Evolutionary conservation across 768 basidiomycete genomes (phyloP).

Genomic region (Paxillus involutus): DNA sequence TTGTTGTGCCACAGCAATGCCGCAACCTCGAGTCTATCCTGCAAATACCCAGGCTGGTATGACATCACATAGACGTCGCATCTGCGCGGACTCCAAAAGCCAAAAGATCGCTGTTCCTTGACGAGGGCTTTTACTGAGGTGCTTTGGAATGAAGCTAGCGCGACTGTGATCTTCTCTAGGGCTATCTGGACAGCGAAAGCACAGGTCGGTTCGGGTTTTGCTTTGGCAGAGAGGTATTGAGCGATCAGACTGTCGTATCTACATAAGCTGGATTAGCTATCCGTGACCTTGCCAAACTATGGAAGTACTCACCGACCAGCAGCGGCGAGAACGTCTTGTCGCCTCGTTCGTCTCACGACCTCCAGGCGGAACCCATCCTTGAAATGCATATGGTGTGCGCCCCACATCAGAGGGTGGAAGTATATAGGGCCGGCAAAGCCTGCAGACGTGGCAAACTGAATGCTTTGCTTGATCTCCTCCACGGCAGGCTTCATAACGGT

Average conservation of each 20-base stretch:
- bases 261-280: not conserved
- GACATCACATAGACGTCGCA: constrained; percentile 88
- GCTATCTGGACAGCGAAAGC: constrained; percentile 78
- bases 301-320: constrained; percentile 64
- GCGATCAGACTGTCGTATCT: constrained; percentile 76
- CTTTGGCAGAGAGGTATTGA: constrained; percentile 56
- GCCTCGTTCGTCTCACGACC: constrained; percentile 65
- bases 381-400: constrained; percentile 62
- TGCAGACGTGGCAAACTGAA: constrained; percentile 57
- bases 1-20: constrained; percentile 76
- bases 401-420: constrained; percentile 76
- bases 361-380: constrained; percentile 76
- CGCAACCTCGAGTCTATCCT: constrained; percentile 77
- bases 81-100: constrained; percentile 86
- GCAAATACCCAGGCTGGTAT: constrained; percentile 70
- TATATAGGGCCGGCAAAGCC: constrained; percentile 64
- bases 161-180: constrained; percentile 72
- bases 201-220: constrained; percentile 53
- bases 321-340: constrained; percentile 70
- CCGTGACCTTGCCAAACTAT: not conserved
- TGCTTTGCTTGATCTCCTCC: constrained; percentile 61
- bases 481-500: constrained; percentile 48
- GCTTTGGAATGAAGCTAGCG: constrained; percentile 69
- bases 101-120: constrained; percentile 81
- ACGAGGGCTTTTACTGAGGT: constrained; percentile 64